A percentile compares a stretch with the other conserved stretches of the same genome.
Conservation (phyloP, 768 basidiomycete genomes). For the Termitomyces sp. region DNA sequence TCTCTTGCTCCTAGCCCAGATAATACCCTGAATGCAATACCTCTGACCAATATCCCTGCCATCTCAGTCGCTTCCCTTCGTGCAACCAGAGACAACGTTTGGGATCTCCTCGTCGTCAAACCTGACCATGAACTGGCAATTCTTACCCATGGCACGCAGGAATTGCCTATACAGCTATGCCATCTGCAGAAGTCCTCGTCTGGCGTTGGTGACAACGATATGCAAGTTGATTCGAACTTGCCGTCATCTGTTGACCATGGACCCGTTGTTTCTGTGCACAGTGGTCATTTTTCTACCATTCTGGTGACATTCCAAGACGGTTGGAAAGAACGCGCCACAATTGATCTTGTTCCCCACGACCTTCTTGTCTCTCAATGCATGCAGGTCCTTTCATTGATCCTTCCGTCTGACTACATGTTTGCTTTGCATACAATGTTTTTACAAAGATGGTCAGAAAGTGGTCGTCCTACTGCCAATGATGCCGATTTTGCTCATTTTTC, state of each 20-base stretch:
- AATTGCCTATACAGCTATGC: conserved; percentile 33
- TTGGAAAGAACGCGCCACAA: conserved; percentile 35
- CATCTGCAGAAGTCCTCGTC: conserved; percentile 12
- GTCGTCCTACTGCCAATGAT: conserved; percentile 37
- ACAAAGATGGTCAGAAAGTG: conserved; percentile 45
- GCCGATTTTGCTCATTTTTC: conserved; percentile 55
- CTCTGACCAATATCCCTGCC: conserved; percentile 34
- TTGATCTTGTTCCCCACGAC: conserved; percentile 55
- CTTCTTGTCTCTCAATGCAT: conserved; percentile 54
- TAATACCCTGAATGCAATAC: conserved; percentile 34
- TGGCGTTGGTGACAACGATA: conserved; percentile 11
- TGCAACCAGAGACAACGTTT: conserved; percentile 56
- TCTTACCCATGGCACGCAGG: conserved; percentile 53
- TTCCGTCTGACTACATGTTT: conserved; percentile 55
- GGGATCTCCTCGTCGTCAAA: conserved; percentile 67
- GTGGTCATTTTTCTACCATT: conserved; percentile 45
- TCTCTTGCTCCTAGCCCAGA: conserved; percentile 39
- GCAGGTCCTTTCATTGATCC: conserved; percentile 53
- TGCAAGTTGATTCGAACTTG: conserved; percentile 17
- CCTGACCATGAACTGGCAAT: conserved; percentile 50
- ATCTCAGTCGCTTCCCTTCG: conserved; percentile 53
- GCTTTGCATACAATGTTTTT: conserved; percentile 52
- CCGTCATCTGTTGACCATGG: conserved; percentile 20
- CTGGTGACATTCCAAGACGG: conserved; percentile 53
- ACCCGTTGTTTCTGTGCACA: conserved; percentile 39